phyloP scores from a whole-genome alignment of 2,329 filamentous ascomycete genomes.

The Epichloe aotearoae region DNA sequence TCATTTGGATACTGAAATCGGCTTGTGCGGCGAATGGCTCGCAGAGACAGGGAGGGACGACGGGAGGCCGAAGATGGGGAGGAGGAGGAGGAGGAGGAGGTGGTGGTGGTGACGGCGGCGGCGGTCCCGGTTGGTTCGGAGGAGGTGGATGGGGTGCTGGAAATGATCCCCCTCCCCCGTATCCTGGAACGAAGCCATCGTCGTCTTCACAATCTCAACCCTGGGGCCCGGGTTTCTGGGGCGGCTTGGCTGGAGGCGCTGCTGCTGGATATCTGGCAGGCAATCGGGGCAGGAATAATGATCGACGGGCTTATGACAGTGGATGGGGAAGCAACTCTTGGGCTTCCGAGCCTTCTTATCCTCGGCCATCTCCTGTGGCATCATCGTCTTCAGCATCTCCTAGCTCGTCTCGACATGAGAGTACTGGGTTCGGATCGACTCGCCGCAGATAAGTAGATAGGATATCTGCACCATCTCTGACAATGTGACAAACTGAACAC shows the following conservation, averaged over 20 bases:
- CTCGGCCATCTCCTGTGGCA: conserved; percentile 15
- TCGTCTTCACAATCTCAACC: conserved; percentile 19
- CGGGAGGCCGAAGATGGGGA: conserved; percentile 16
- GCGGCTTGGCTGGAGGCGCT: conserved; percentile 51
- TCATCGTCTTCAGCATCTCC: conserved; percentile 22
- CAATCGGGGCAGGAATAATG: conserved; percentile 26
- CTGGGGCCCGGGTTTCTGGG: conserved; percentile 68
- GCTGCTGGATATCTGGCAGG: conserved; percentile 56
- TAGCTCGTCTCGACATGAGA: conserved; percentile 42
- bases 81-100: conserved; percentile 17
- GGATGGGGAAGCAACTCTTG: conserved; percentile 19
- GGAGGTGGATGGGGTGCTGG: conserved; percentile 26
- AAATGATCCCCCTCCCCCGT: conserved; percentile 40
- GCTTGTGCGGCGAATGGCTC: conserved; percentile 24
- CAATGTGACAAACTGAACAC: too few relatives aligned
- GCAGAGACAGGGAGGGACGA: conserved; percentile 10
- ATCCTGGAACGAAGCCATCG: conserved; percentile 25
- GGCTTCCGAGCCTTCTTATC: conserved; percentile 8
- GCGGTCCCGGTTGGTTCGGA: conserved; percentile 9
- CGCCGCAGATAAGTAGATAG: conserved; percentile 32
- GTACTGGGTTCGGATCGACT: conserved; percentile 62
- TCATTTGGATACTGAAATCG: conserved; percentile 48
- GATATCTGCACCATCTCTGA: too few relatives aligned
- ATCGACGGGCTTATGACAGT: conserved; percentile 9
- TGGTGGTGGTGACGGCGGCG: conserved; percentile 9